Percentiles rank a stretch among this genome's conserved stretches.
These are phyloP conservation scores for Polyporus arcularius DNA, from an alignment of 768 basidiomycete genomes.

Conservation along the genomic window DNA sequence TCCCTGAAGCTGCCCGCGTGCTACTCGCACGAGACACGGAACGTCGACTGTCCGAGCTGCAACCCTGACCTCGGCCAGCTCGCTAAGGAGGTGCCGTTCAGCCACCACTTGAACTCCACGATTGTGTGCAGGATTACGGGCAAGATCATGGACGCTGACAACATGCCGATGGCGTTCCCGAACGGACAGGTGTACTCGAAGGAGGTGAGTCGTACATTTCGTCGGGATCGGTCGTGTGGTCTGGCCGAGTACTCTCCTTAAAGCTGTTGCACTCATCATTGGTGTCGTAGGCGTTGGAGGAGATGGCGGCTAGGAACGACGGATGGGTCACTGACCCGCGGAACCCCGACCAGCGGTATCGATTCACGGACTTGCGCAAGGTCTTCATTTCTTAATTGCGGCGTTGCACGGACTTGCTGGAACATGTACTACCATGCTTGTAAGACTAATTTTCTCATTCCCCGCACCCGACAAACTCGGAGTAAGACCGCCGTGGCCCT, in stretches of 20 bases:
- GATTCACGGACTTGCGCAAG: slow-evolving; percentile 71
- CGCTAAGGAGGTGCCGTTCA: slow-evolving; percentile 84
- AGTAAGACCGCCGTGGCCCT: too few relatives aligned
- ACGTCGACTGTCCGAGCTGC: slow-evolving; percentile 92
- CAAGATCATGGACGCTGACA: slow-evolving; percentile 93
- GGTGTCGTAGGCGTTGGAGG: slow-evolving; percentile 67
- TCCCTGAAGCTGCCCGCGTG: slow-evolving; percentile 90
- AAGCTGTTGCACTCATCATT: slow-evolving; percentile 16
- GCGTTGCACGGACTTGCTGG: not conserved
- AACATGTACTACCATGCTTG: slow-evolving; percentile 2
- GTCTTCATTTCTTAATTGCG: slow-evolving; percentile 80
- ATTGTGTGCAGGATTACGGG: slow-evolving; percentile 92
- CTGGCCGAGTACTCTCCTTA: not conserved
- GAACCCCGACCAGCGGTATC: slow-evolving; percentile 57
- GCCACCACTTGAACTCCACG: slow-evolving; percentile 94
- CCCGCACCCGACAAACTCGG: not conserved
- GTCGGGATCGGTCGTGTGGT: slow-evolving; percentile 6
- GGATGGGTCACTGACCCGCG: slow-evolving; percentile 86
- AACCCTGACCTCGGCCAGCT: slow-evolving; percentile 74
- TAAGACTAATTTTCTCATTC: not conserved
- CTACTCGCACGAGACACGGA: slow-evolving; percentile 60
- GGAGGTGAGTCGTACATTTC: slow-evolving; percentile 56
- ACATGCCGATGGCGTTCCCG: slow-evolving; percentile 89
- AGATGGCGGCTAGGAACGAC: slow-evolving; percentile 80
- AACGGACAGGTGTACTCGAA: slow-evolving; percentile 87